phyloP scores from a whole-genome alignment of 768 basidiomycete species.

The Strobilomyces echinocephalus region DNA sequence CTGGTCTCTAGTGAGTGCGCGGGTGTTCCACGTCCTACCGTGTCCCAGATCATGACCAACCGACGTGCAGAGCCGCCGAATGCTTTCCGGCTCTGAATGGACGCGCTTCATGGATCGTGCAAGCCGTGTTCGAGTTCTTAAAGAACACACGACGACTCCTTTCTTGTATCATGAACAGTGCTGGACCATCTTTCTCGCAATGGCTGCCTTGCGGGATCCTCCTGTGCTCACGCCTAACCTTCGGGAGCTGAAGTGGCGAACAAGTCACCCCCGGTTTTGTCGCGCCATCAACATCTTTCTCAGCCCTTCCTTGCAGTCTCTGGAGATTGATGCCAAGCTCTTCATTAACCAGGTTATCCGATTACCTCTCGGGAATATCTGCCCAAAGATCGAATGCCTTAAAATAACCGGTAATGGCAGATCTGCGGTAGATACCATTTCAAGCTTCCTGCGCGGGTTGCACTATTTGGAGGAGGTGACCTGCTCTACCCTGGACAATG shows the following conservation, averaged over 20 bases:
- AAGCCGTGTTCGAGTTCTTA: conserved; percentile 13
- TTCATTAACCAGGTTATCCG: conserved; percentile 7
- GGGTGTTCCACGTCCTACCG: not conserved
- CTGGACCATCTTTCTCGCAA: conserved; percentile 11
- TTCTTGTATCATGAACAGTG: not conserved
- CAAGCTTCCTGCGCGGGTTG: conserved; percentile 11
- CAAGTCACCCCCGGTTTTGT: not conserved
- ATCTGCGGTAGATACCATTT: conserved; percentile 9
- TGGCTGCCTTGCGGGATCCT: conserved; percentile 13
- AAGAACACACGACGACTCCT: not conserved
- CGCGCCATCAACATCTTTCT: conserved; percentile 21
- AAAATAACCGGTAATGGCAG: conserved; percentile 23
- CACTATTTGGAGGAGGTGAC: conserved; percentile 11
- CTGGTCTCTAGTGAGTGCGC: conserved; percentile 21
- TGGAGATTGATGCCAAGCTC: conserved; percentile 23
- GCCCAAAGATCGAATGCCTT: conserved; percentile 15
- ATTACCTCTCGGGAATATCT: conserved; percentile 11
- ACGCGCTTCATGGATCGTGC: conserved; percentile 16
- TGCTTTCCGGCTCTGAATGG: conserved; percentile 18
- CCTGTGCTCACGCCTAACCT: conserved; percentile 23
- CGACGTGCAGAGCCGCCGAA: conserved; percentile 15
- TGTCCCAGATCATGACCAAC: not conserved
- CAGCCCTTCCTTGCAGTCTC: conserved; percentile 15
- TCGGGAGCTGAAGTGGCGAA: conserved; percentile 17
- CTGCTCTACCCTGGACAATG: conserved; percentile 19